Base-by-base conservation (phyloP, 192 early-diverging fungal genomes). In the Coemansia sp. region DNA sequence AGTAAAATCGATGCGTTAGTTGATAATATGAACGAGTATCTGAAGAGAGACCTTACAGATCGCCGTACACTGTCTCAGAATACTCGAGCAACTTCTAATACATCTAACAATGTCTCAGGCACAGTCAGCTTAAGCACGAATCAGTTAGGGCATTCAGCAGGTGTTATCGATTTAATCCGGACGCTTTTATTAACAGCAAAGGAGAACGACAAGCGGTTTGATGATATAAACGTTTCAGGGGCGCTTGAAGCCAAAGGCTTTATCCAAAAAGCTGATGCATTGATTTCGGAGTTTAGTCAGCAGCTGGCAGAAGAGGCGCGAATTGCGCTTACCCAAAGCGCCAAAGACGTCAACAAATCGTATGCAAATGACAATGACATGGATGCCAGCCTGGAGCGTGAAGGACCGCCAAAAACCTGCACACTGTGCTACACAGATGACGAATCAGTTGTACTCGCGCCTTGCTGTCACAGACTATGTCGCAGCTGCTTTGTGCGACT, bases 381-480 rank as follows among this genome's bases (percentile, higher is more conserved):
- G 5, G 12, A 9, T 10, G 18, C 12, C 27, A 16, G 25, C 25
- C 25, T 7, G 30, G 6, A 10, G 25, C 19, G 7, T n/a, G 24
- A 16, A 5, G 31, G 5, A 0, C 55, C 31, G 5, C 27, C 49
- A 0, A 58, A 58, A 3, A 53, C 52, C 6, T 79, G 76, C 44
- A 73, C 76, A n/a, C 58, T 79, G 21, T 79, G 76, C 61, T 79
- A 70, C 60, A 56, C 71, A 4, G 66, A 69, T n/a, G 38, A 55
- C 31, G 71, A 79, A 21, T 50, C 67, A 1, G 50, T 73, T 12
- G 54, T 30, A 49, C 68, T 79, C n/a, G 48, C 23, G 31, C 76
- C 71, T 12, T 79, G 76, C 64, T 47, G 54, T 7, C 76, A 79
- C 56, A 47, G 58, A 5, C 32, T 79, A 10, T 79, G 76, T 54